These are phyloP conservation scores for Talaromyces funiculosus DNA, from an alignment of 2,329 filamentous ascomycete genomes.

Conservation along the genomic window DNA sequence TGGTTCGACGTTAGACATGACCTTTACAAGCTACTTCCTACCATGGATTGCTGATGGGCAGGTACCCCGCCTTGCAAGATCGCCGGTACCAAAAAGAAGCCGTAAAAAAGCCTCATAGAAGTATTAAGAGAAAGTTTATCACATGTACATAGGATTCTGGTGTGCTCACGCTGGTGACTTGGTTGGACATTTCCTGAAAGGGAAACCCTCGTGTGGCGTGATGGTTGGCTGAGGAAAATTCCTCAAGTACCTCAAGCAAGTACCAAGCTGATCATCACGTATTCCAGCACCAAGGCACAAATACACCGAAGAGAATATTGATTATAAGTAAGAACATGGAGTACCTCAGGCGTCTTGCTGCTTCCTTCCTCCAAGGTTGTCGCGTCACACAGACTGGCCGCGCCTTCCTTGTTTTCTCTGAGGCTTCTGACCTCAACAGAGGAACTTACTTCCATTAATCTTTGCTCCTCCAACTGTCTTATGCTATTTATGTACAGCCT, in stretches of 20 bases:
- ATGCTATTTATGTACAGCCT: neutral
- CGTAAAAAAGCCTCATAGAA: neutral
- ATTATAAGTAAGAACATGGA: neutral
- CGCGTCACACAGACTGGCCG: neutral
- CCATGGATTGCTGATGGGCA: neutral
- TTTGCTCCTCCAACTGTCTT: neutral
- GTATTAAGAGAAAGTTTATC: neutral
- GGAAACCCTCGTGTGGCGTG: neutral
- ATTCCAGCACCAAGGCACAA: neutral
- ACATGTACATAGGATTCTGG: neutral
- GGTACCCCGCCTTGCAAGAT: neutral
- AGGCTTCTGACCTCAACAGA: neutral
- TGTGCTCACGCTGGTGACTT: neutral
- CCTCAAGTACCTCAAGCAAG: neutral
- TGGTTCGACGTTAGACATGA: too few relatives aligned
- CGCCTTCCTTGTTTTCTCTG: neutral
- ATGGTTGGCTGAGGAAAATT: constrained; percentile 5
- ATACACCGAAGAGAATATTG: neutral
- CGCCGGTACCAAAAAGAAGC: neutral
- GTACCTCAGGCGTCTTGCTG: neutral
- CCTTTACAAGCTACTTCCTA: neutral
- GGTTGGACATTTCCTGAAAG: neutral
- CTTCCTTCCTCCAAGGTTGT: neutral
- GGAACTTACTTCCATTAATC: neutral
- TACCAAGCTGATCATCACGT: neutral